Evolutionary conservation across 768 basidiomycete genomes (phyloP), one percentile per base, ranked within the genome.

Genomic region (Symmetrospora coprosmae): DNA sequence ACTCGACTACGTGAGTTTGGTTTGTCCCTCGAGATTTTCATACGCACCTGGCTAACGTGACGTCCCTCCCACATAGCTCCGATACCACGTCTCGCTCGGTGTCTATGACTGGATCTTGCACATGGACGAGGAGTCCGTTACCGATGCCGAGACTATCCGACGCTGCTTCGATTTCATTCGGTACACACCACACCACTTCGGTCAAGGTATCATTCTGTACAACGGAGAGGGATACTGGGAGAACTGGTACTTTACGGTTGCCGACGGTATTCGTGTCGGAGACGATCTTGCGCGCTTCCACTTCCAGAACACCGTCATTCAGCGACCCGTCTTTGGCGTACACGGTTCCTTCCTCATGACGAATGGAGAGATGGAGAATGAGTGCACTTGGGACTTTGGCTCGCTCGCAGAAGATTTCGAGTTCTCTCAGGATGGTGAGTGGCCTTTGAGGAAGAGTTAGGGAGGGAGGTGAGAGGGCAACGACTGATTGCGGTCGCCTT

Each of bases 231-330:
- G 63, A 9, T 64, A 64, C 37, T 64, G 60, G 70, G 66, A 69
- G 61, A 71, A 69, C 63, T 71, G 70, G 70, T 69, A 68, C 65
- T 71, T 71, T 39, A 69, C 70, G 16, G 70, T 71, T 35, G 70
- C 70, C 5, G 70, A 71, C 51, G 68, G 70, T 53, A 67, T 71
- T 35, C 70, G 70, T 65, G 70, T 71, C 50, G 70, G 70, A 28
- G 70, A 71, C 64, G 70, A 71, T 59, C 60, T 71, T 47, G 70
- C 70, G 7, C 70, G 70, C 21, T 71, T 71, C 68, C 70, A 71
- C 58, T 64, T 71, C 50, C 68, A 69, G 47, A 71, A 71, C 65
- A 66, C 68, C 43, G 63, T 69, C 64, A 66, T 70, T 56, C 39
- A 65, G 38, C 61, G 64, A 9, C 68, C 70, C 31, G 67, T 71